Evolutionary conservation across 2,329 filamentous ascomycete genomes (phyloP).

Genomic region (Fusarium nelsonii): DNA sequence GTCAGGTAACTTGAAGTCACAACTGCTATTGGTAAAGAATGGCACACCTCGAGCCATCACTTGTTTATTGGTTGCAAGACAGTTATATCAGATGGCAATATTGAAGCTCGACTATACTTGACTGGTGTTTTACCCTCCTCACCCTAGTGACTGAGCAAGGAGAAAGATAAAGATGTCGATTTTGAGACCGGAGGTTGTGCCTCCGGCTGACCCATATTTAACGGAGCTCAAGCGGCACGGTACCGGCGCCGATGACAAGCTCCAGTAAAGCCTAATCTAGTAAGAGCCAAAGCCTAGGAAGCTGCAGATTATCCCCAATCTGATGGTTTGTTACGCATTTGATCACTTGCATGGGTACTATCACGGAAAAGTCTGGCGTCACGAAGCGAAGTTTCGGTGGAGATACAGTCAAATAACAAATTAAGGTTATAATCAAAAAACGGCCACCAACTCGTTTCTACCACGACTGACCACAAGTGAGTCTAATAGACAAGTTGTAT

Average conservation of each 20-base stretch:
- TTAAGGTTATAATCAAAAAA: background rate
- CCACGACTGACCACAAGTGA: background rate
- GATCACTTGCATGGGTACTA: background rate
- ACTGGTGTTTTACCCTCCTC: too few relatives aligned
- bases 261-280: background rate
- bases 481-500: background rate
- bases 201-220: slow-evolving; percentile 12
- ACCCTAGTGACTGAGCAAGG: background rate
- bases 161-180: background rate
- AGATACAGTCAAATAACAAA: background rate
- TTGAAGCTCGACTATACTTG: too few relatives aligned
- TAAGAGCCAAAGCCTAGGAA: background rate
- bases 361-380: too few relatives aligned
- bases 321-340: background rate
- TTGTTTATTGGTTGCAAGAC: too few relatives aligned
- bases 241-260: slow-evolving; percentile 3
- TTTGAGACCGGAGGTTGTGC: slow-evolving; percentile 19
- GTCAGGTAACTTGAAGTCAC: background rate
- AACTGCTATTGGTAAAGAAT: background rate
- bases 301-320: background rate
- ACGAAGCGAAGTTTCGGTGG: background rate
- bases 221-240: slow-evolving; percentile 7
- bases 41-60: background rate
- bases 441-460: background rate
- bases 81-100: too few relatives aligned